A percentile compares a stretch with the other conserved stretches of the same genome.
Evolutionary conservation across 768 basidiomycete species (phyloP).

Genomic region (Tylopilus felleus): DNA sequence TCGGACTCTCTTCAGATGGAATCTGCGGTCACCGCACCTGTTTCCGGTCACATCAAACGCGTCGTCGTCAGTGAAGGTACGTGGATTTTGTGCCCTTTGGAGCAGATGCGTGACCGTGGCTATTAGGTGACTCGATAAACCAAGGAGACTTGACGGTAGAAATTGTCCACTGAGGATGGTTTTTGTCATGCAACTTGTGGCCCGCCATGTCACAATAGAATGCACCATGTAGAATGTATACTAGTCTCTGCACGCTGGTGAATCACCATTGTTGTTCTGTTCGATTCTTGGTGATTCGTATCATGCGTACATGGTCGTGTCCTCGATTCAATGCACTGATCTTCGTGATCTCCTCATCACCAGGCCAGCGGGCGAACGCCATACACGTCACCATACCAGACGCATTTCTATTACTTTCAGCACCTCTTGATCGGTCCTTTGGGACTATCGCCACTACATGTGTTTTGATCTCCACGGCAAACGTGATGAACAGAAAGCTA

Average conservation of each 20-base stretch:
- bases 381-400: too few relatives aligned
- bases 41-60: constrained; percentile 94
- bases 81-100: constrained; percentile 11
- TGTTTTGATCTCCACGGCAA: neutral
- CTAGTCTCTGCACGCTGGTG: constrained; percentile 11
- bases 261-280: neutral
- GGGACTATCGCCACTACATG: neutral
- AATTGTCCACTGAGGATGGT: constrained; percentile 60
- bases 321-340: neutral
- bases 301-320: too few relatives aligned
- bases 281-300: neutral
- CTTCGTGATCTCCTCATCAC: neutral
- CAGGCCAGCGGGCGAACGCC: too few relatives aligned
- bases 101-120: constrained; percentile 5
- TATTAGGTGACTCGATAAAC: constrained; percentile 84
- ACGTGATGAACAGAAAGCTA: neutral
- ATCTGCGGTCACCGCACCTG: constrained; percentile 92
- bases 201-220: constrained; percentile 16
- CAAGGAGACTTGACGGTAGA: constrained; percentile 91
- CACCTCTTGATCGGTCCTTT: neutral
- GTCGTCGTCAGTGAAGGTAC: constrained; percentile 86
- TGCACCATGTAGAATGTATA: constrained; percentile 16
- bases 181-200: neutral
- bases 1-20: constrained; percentile 71
- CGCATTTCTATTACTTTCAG: too few relatives aligned